Base-by-base conservation (phyloP, 2,329 filamentous ascomycete species). In the Botrytis tulipae region DNA sequence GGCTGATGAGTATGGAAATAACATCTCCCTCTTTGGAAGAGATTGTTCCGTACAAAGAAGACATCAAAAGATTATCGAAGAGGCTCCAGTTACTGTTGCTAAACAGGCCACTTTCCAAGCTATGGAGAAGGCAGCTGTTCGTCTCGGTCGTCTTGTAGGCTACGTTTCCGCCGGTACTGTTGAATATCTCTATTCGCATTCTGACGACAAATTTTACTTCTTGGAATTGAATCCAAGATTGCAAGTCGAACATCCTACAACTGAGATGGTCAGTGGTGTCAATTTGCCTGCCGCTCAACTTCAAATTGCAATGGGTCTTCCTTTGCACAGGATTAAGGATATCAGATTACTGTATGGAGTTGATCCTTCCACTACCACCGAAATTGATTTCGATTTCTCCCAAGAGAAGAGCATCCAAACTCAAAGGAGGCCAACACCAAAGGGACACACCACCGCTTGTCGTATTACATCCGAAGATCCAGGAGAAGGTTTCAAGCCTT, bases 41-140 rank as follows among this genome's bases (percentile, higher is more conserved):
- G 96, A 99, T 86, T 99, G 96, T 83, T 99, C 96, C 78, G 96
- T 99, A 22, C 96, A 99, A 86, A 91, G 96, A 84, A 91, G 96
- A 83, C 97, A 99, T 85, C 97, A 99, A 84, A 99, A 99, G 88
- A 99, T 99, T 83, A 99, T 99, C 77, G 96, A 99, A 84, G 96
- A 99, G 84, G 96, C 96, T 8, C 96, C 96, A 54, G 97, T 98
- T 78, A 99, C 96, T 54, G 97, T 99, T 78, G 97, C 96, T 71
- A 96, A 94, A 83, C 86, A 90, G 67, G 86, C 89, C 76, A 98
- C 95, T 69, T 99, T 99, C 90, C 92, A 92, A 82, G 91, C 92
- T 73, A 99, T 99, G 96, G 97, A 98, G 85, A 92, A 95, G 79
- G 95, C 96, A 61, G 96, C 96, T 66, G 96, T 99, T 65, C 93